These are phyloP conservation scores for Fusarium pseudograminearum DNA, from an alignment of 2,329 filamentous ascomycete species.

Conservation along the genomic window DNA sequence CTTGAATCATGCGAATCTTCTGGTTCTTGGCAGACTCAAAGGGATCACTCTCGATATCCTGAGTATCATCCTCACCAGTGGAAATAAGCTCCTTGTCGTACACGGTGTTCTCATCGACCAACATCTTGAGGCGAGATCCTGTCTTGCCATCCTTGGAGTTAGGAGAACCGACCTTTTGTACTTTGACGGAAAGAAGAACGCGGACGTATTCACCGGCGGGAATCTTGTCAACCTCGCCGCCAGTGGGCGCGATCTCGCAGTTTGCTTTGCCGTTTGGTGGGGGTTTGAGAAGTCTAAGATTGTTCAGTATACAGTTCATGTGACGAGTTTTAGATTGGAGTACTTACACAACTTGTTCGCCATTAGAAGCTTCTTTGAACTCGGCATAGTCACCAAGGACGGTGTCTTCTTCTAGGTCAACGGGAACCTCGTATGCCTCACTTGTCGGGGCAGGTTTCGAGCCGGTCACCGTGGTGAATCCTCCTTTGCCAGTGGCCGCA, in stretches of 20 bases:
- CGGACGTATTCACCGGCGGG: constrained; percentile 3
- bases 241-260: neutral
- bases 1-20: constrained; percentile 15
- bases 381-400: constrained; percentile 10
- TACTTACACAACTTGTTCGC: constrained; percentile 3
- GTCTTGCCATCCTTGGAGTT: neutral
- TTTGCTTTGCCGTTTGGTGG: constrained; percentile 12
- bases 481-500: neutral
- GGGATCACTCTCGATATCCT: constrained; percentile 6
- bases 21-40: constrained; percentile 14
- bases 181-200: constrained; percentile 1
- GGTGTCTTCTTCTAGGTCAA: constrained; percentile 1
- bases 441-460: neutral
- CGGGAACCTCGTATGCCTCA: neutral
- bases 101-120: neutral
- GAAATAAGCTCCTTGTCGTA: constrained; percentile 13
- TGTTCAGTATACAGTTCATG: fast-evolving
- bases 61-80: neutral
- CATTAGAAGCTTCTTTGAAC: neutral
- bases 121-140: constrained; percentile 6
- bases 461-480: constrained; percentile 5
- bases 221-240: constrained; percentile 1
- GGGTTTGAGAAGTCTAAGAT: constrained; percentile 1
- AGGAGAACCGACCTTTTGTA: neutral
- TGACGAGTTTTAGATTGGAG: fast-evolving